Percentiles rank a stretch among this genome's conserved stretches.
Evolutionary conservation across 2,329 filamentous ascomycete genomes (phyloP).

Genomic region (Capronia americana): DNA sequence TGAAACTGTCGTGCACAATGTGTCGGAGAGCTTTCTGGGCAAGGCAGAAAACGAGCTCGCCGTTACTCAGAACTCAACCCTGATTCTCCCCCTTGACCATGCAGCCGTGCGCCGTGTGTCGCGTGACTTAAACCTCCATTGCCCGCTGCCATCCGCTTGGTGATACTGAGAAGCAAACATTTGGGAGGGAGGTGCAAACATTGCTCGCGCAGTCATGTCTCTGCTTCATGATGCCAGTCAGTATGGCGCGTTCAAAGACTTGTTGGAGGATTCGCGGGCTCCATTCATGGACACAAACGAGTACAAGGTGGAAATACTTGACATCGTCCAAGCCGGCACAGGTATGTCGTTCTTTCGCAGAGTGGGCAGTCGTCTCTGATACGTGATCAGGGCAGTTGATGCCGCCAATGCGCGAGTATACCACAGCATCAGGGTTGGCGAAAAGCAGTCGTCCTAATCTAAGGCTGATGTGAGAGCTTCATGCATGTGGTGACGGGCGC

Average conservation of each 20-base stretch:
- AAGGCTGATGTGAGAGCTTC: constrained; percentile 9
- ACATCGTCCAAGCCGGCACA: constrained; percentile 1
- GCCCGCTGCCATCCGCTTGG: background rate
- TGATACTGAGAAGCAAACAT: background rate
- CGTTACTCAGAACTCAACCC: background rate
- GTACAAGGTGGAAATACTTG: constrained; percentile 16
- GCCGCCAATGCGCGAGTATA: background rate
- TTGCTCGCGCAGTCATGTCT: constrained; percentile 5
- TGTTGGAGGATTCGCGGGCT: constrained; percentile 13
- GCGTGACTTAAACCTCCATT: background rate
- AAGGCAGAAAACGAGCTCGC: background rate
- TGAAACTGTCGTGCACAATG: constrained; percentile 8
- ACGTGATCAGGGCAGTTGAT: constrained; percentile 1
- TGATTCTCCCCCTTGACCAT: background rate
- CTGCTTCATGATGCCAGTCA: constrained; percentile 10
- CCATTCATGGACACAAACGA: constrained; percentile 7
- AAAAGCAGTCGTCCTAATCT: background rate
- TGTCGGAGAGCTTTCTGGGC: background rate
- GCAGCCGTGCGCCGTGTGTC: background rate
- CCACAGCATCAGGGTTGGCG: constrained; percentile 7
- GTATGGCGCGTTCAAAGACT: constrained; percentile 19
- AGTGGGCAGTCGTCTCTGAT: background rate
- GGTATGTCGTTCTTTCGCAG: background rate
- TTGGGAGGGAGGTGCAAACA: background rate
- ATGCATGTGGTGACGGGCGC: background rate